A percentile compares a stretch with the other conserved stretches of the same genome.
Evolutionary conservation across 257 asterid species (phyloP).

Genomic region (Primulina eburnea): DNA sequence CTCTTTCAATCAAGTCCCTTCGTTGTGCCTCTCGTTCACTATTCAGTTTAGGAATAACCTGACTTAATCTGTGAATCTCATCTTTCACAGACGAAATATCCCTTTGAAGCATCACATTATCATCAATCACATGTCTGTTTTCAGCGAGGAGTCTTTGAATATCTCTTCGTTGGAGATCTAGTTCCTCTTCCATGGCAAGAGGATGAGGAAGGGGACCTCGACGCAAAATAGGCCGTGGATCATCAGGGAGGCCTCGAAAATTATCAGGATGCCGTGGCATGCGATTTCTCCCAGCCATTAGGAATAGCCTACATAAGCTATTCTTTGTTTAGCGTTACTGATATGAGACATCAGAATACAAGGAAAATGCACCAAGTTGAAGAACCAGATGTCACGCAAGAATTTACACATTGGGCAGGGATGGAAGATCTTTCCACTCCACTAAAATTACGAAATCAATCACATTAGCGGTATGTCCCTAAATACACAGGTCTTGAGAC

Average conservation of each 20-base stretch:
- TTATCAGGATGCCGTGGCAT: not conserved
- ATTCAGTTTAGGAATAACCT: constrained; percentile 60
- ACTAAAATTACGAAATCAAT: too few species aligned
- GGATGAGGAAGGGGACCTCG: not conserved
- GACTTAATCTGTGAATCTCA: constrained; percentile 67
- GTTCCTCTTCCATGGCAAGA: not conserved
- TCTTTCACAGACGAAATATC: constrained; percentile 75
- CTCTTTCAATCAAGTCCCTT: constrained; percentile 74
- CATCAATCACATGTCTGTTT: constrained; percentile 70
- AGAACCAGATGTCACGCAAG: not conserved
- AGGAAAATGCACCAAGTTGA: not conserved
- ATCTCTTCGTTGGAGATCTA: not conserved
- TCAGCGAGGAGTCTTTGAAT: not conserved
- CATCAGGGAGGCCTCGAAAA: not conserved
- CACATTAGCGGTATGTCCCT: not conserved
- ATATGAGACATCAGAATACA: not conserved
- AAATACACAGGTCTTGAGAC: not conserved
- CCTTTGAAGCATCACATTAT: constrained; percentile 79
- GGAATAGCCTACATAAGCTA: not conserved
- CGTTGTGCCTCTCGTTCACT: constrained; percentile 70
- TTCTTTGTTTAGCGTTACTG: not conserved
- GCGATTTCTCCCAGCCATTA: not conserved
- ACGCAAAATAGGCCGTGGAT: not conserved
- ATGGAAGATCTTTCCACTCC: not conserved
- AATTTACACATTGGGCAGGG: not conserved